Base-by-base conservation (phyloP, 208 protist genomes). In the Lotmaria passim region DNA sequence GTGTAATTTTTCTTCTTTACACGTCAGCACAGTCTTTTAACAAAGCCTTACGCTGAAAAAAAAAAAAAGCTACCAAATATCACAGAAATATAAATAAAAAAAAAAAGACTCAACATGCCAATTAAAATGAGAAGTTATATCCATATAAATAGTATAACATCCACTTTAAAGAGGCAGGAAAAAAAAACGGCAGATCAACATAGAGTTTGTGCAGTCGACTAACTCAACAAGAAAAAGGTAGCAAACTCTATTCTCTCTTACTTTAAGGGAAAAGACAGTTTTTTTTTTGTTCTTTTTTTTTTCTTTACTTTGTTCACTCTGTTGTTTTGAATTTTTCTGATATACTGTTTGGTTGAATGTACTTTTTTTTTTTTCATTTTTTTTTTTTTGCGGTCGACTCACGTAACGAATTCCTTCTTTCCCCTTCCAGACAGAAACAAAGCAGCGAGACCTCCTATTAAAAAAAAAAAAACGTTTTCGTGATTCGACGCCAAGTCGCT, bases 181-280 rank as follows among this genome's bases (percentile, higher is more conserved):
- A 53, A 30, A 41, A 51, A 51, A 21, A 63, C 17, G 44, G 59
- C 59, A 51, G 41, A 64, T 53, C 59, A 64, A 64, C 59, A 2
- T 53, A 41, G 24, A 51, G 43, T 53, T 53, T 44, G 31, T 30
- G 55, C 31, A 21, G 24, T 60, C 31, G 6, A 46, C 19, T 26
- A 23, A 43, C 7, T 43, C 52, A 36, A 67, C 51, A 62, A 64
- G 46, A 65, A 55, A 74, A 51, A 1, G 30, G 4, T 41, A 19
- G 36, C 7, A 36, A 55, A 14, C 4, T 28, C 19, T 28, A 36
- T 55, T 28, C 23, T 30, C 23, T 41, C 28, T 31, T 17, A 8
- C 12, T 57, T 12, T 12, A 55, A 55, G 31, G 30, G 17, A 15
- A 38, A 53, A 50, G 23, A 57, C 39, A 56, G 8, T n/a, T 17